phyloP scores from a whole-genome alignment of 495 filamentous ascomycete species.

The Penicillium silybi region DNA sequence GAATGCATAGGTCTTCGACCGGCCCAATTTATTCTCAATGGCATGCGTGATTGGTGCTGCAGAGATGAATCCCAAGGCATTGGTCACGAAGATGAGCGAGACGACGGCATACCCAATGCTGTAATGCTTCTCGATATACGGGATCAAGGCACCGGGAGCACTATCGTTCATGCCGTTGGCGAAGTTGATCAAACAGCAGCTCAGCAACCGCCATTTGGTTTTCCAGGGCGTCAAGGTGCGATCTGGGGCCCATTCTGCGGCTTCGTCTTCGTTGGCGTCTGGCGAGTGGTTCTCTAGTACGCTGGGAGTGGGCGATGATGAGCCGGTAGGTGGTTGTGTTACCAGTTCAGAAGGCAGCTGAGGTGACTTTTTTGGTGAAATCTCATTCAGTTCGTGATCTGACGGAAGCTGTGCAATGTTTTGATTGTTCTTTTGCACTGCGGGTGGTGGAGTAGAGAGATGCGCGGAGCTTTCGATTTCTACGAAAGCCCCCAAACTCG shows the following conservation, averaged over 20 bases:
- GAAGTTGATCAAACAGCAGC: slow-evolving; percentile 44
- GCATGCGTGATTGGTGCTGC: slow-evolving; percentile 59
- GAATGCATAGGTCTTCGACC: slow-evolving; percentile 56
- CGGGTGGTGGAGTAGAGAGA: slow-evolving; percentile 28
- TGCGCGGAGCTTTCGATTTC: slow-evolving; percentile 30
- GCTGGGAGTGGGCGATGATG: slow-evolving; percentile 20
- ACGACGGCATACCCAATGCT: slow-evolving; percentile 68
- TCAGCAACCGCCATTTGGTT: slow-evolving; percentile 32
- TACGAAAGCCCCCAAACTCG: slow-evolving; percentile 27
- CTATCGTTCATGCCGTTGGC: slow-evolving; percentile 58
- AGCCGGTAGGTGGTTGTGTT: not conserved
- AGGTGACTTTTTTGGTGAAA: slow-evolving; percentile 23
- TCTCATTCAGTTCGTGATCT: slow-evolving; percentile 31
- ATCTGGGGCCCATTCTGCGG: slow-evolving; percentile 54
- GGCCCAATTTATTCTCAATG: slow-evolving; percentile 53
- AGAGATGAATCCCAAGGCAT: slow-evolving; percentile 71
- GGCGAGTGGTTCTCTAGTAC: slow-evolving; percentile 55
- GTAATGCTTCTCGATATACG: slow-evolving; percentile 70
- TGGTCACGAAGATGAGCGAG: slow-evolving; percentile 75
- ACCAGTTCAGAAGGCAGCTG: slow-evolving; percentile 6
- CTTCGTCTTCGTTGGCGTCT: slow-evolving; percentile 19
- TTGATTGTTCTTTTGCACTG: slow-evolving; percentile 30
- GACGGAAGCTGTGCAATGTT: slow-evolving; percentile 20
- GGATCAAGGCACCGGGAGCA: slow-evolving; percentile 69
- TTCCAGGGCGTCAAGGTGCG: slow-evolving; percentile 49